phyloP scores from a whole-genome alignment of 140 eudicot genomes.

The Erigeron philadelphicus region DNA sequence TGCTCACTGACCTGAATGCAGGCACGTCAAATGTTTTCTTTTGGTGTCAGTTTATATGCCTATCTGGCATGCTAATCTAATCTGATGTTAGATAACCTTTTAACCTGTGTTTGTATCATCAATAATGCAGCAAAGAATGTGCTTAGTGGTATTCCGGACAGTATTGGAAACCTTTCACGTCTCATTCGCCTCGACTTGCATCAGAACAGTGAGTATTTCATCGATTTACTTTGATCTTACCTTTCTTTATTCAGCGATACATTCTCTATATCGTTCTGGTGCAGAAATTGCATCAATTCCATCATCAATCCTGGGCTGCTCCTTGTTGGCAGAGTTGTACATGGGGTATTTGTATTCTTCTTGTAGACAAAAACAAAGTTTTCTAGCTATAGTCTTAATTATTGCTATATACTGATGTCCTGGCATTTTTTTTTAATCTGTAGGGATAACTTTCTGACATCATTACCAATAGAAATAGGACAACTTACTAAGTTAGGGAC shows the following conservation, averaged over 20 bases:
- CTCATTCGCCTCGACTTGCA: constrained; percentile 84
- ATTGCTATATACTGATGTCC: constrained; percentile 12
- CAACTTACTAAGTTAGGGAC: constrained; percentile 68
- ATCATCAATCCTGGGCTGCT: constrained; percentile 73
- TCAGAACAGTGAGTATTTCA: constrained; percentile 70
- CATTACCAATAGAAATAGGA: constrained; percentile 72
- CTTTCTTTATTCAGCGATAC: constrained; percentile 16
- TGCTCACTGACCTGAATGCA: constrained; percentile 88
- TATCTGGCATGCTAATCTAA: background rate
- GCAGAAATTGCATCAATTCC: constrained; percentile 80
- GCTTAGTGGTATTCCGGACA: constrained; percentile 62
- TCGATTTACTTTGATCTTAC: background rate
- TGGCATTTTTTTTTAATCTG: constrained; percentile 11
- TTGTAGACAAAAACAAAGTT: constrained; percentile 16
- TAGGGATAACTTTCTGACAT: constrained; percentile 68
- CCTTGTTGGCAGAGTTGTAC: constrained; percentile 71
- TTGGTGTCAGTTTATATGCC: background rate
- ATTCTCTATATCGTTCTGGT: constrained; percentile 23
- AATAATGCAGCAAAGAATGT: constrained; percentile 64
- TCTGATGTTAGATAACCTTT: background rate
- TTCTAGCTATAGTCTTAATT: background rate
- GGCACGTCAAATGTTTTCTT: constrained; percentile 35
- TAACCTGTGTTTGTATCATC: background rate
- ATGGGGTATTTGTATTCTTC: constrained; percentile 50
- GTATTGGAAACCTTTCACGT: constrained; percentile 73